Conservation (phyloP, 2,329 filamentous ascomycete genomes). For the Elsinoe perseae region DNA sequence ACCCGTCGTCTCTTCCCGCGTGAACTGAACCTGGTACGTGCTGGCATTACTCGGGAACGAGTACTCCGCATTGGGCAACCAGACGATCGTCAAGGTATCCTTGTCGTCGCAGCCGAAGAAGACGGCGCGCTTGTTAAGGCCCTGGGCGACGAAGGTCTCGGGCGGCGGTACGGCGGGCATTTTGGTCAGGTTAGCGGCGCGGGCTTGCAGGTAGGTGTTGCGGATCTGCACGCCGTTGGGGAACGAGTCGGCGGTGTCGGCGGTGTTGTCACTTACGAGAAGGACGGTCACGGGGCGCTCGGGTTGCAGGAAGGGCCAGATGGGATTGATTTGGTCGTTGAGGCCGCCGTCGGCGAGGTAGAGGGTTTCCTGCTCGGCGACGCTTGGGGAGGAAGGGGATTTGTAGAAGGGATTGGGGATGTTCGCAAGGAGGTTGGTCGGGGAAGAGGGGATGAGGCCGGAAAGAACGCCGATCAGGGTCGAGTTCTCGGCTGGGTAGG, state of each 20-base stretch:
- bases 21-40: slow-evolving; percentile 33
- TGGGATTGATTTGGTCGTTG: slow-evolving; percentile 45
- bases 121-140: slow-evolving; percentile 51
- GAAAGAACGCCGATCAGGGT: slow-evolving; percentile 24
- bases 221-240: slow-evolving; percentile 54
- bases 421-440: slow-evolving; percentile 38
- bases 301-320: slow-evolving; percentile 46
- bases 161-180: slow-evolving; percentile 53
- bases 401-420: slow-evolving; percentile 57
- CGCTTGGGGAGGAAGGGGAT: slow-evolving; percentile 39
- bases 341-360: slow-evolving; percentile 46
- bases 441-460: slow-evolving; percentile 37
- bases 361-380: slow-evolving; percentile 33
- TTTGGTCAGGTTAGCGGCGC: slow-evolving; percentile 43
- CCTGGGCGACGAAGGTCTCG: slow-evolving; percentile 50
- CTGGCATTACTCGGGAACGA: slow-evolving; percentile 29
- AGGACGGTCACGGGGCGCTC: slow-evolving; percentile 53
- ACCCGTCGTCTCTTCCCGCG: slow-evolving; percentile 28
- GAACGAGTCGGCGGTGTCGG: slow-evolving; percentile 52
- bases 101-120: slow-evolving; percentile 55
- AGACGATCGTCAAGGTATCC: slow-evolving; percentile 31
- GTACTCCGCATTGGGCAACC: slow-evolving; percentile 39
- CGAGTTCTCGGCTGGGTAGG: slow-evolving; percentile 21
- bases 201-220: slow-evolving; percentile 50
- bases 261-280: slow-evolving; percentile 57